phyloP scores from a whole-genome alignment of 768 basidiomycete genomes.

The Botryobasidium botryosum region DNA sequence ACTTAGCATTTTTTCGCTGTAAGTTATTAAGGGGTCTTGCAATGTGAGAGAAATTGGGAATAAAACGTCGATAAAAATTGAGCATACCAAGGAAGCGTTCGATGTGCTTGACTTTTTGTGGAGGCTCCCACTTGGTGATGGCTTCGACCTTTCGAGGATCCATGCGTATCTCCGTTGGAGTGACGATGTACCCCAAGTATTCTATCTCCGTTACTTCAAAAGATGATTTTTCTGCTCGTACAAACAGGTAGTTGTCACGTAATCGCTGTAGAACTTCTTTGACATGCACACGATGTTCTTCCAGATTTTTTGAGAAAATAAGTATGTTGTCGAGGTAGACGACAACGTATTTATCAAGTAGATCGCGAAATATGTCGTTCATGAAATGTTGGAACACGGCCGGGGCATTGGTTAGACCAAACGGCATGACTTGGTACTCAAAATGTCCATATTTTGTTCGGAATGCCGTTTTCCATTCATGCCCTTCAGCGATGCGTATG shows the following conservation, averaged over 20 bases:
- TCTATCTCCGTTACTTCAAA: constrained; percentile 2
- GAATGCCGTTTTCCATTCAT: constrained; percentile 11
- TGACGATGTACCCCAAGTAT: constrained; percentile 7
- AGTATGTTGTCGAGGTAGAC: constrained; percentile 14
- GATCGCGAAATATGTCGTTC: constrained; percentile 12
- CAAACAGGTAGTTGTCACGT: neutral
- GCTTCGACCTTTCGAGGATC: constrained; percentile 14
- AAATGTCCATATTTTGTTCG: neutral
- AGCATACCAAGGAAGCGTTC: constrained; percentile 18
- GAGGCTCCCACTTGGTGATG: constrained; percentile 15
- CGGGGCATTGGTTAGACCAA: constrained; percentile 6
- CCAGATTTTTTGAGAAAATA: constrained; percentile 4
- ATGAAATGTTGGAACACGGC: constrained; percentile 9
- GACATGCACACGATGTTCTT: constrained; percentile 5
- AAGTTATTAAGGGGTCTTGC: neutral
- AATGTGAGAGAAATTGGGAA: constrained; percentile 12
- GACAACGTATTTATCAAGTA: constrained; percentile 11
- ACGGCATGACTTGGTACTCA: too few relatives aligned
- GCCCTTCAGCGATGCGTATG: constrained; percentile 3
- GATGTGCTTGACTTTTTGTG: constrained; percentile 13
- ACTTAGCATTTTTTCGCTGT: neutral
- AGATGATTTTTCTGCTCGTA: constrained; percentile 1
- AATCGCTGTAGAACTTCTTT: constrained; percentile 7
- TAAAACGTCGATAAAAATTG: constrained; percentile 20
- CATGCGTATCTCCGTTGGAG: constrained; percentile 10